phyloP scores from a whole-genome alignment of 1,139 yeast species.

The Debaryomyces subglobosus region DNA sequence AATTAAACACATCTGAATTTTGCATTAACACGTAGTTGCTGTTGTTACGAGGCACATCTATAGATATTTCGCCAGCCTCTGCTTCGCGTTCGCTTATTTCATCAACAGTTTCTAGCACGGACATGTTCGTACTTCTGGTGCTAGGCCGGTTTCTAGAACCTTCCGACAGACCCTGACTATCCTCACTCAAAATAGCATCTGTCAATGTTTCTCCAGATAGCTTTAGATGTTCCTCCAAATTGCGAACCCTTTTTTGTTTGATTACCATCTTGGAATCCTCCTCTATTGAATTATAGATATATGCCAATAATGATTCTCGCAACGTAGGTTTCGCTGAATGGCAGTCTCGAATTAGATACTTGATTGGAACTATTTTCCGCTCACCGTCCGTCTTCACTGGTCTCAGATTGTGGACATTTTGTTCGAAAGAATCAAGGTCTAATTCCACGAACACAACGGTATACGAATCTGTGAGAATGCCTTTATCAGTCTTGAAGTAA shows the following conservation, averaged over 20 bases:
- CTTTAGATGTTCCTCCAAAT: neutral
- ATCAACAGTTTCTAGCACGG: neutral
- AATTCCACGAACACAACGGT: neutral
- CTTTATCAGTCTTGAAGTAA: neutral
- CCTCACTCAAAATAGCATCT: neutral
- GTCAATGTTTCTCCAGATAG: neutral
- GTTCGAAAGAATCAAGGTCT: neutral
- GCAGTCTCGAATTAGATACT: neutral
- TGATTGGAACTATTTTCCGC: neutral
- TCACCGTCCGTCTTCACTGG: neutral
- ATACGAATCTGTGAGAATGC: neutral
- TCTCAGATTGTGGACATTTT: neutral
- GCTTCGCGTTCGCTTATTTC: neutral
- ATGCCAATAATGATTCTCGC: neutral
- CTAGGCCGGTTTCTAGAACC: neutral
- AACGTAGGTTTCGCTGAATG: neutral
- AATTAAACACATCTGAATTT: neutral
- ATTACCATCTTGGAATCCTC: neutral
- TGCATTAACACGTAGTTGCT: neutral
- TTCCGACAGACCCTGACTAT: neutral
- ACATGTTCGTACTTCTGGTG: neutral
- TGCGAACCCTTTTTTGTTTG: neutral
- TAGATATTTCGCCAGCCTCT: neutral
- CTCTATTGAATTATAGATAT: neutral
- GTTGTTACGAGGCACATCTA: neutral